These are phyloP conservation scores for Rhodamnia argentea DNA, from an alignment of 345 rosid genomes.

Conservation along the genomic window DNA sequence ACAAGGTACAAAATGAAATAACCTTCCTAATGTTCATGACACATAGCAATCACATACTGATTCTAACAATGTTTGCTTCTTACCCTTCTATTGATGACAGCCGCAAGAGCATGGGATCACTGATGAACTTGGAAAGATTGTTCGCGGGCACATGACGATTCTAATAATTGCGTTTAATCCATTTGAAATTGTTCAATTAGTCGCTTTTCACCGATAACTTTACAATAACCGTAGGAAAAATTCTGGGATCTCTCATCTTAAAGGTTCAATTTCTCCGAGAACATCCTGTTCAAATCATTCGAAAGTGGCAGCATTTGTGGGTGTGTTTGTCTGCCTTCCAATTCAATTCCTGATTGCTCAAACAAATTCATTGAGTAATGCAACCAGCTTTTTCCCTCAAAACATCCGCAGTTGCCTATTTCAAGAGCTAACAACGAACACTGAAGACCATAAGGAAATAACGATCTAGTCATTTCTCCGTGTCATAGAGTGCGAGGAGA, in stretches of 20 bases:
- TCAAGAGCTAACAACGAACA: background rate
- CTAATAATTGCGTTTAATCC: background rate
- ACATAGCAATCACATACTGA: background rate
- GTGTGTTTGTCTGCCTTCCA: background rate
- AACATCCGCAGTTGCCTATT: background rate
- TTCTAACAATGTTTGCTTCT: background rate
- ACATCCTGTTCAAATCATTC: background rate
- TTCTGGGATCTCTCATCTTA: background rate
- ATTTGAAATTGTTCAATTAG: background rate
- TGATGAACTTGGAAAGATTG: background rate
- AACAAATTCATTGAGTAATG: background rate
- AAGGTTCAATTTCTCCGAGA: background rate
- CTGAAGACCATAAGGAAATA: background rate
- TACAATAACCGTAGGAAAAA: background rate
- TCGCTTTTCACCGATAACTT: background rate
- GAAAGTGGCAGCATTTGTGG: background rate
- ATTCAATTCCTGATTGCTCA: background rate
- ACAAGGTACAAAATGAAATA: constrained; percentile 1
- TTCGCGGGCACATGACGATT: background rate
- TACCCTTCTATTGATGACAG: background rate
- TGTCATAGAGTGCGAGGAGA: background rate
- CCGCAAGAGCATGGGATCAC: background rate
- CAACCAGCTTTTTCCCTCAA: background rate
- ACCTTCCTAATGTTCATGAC: background rate
- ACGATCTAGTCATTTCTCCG: background rate